Conservation (phyloP, 1,284 basidiomycete species). For the Mycosarcoma maydis region DNA sequence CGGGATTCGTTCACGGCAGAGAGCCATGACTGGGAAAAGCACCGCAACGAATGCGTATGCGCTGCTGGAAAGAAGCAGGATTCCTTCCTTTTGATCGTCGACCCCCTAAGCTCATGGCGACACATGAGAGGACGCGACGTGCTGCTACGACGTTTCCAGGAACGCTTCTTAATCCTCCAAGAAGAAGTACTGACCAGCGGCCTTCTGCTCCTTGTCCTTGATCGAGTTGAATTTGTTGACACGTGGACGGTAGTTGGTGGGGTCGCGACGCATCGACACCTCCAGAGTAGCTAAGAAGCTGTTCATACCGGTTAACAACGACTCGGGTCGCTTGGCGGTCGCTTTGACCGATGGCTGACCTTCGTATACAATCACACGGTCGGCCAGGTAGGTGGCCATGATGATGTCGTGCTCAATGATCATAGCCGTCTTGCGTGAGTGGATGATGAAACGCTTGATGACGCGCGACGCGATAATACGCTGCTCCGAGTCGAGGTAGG, state of each 20-base stretch:
- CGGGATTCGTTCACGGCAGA: no score
- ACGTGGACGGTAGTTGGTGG: slow-evolving; percentile 64
- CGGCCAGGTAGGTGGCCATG: slow-evolving; percentile 65
- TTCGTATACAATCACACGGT: slow-evolving; percentile 66
- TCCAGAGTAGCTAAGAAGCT: slow-evolving; percentile 63
- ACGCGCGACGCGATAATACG: slow-evolving; percentile 66
- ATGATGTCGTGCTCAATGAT: slow-evolving; percentile 67
- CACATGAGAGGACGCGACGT: neutral
- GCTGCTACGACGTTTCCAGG: neutral
- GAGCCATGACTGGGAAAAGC: no score
- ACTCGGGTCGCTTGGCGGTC: slow-evolving; percentile 60
- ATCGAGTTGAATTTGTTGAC: slow-evolving; percentile 67
- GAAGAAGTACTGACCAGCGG: slow-evolving; percentile 66
- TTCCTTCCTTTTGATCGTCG: slow-evolving; percentile 6
- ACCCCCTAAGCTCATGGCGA: neutral
- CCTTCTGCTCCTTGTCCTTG: slow-evolving; percentile 67
- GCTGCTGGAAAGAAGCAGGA: slow-evolving; percentile 1
- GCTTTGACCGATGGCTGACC: slow-evolving; percentile 64
- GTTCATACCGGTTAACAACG: slow-evolving; percentile 66
- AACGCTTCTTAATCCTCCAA: slow-evolving; percentile 51
- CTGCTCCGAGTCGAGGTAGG: slow-evolving; percentile 67
- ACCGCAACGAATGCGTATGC: no score
- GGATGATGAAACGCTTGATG: slow-evolving; percentile 67
- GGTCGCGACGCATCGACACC: slow-evolving; percentile 66
- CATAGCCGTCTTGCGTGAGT: slow-evolving; percentile 67